Evolutionary conservation across 106 monocot species (phyloP).

Genomic region (Dioscorea alata): DNA sequence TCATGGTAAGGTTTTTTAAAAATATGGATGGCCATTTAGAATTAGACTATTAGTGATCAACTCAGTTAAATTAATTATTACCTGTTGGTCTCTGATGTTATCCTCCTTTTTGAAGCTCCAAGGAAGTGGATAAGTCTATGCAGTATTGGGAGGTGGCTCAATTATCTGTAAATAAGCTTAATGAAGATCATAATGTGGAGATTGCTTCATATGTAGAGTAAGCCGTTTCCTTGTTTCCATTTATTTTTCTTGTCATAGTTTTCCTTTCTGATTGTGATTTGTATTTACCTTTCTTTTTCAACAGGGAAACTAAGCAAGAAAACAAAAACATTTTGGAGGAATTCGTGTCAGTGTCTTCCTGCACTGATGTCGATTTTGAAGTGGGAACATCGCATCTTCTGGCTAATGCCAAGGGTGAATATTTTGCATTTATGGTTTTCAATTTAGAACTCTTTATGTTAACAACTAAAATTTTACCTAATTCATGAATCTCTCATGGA

Average conservation of each 20-base stretch:
- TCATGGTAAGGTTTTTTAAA: constrained; percentile 23
- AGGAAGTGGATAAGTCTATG: constrained; percentile 37
- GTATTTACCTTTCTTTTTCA: constrained; percentile 4
- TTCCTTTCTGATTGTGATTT: background rate
- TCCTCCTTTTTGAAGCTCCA: constrained; percentile 31
- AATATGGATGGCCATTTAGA: background rate
- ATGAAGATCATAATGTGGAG: constrained; percentile 26
- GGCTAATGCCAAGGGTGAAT: constrained; percentile 28
- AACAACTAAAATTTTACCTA: background rate
- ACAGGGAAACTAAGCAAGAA: constrained; percentile 31
- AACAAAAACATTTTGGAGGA: constrained; percentile 26
- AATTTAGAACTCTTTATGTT: background rate
- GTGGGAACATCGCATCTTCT: constrained; percentile 23
- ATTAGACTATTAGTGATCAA: background rate
- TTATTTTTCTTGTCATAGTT: background rate
- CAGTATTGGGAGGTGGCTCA: constrained; percentile 34
- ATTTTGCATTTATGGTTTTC: background rate
- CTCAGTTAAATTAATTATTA: no score
- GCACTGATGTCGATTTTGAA: constrained; percentile 25
- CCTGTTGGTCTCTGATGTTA: background rate
- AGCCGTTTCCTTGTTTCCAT: constrained; percentile 6
- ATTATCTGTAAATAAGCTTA: constrained; percentile 28
- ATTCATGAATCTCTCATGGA: background rate
- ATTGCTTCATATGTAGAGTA: constrained; percentile 34
- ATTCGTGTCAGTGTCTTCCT: constrained; percentile 11